Conservation (phyloP, 192 early-diverging fungal genomes). For the Linnemannia zychae region DNA sequence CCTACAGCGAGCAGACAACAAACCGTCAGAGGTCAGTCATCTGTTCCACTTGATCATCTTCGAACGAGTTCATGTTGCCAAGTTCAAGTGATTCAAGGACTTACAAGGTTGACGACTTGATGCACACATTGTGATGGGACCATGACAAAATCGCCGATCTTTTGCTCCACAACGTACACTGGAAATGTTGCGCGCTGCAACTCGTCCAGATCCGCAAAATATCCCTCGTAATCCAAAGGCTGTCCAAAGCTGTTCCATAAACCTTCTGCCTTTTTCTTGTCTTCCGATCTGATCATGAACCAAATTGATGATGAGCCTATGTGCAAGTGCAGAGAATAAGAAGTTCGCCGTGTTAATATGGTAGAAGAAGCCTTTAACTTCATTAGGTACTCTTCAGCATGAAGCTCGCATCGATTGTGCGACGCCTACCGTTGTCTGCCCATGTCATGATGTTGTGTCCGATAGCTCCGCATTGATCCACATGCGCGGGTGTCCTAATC, state of each 20-base stretch:
- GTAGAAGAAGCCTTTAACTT: too few relatives aligned
- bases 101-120: conserved; percentile 51
- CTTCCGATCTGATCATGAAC: conserved; percentile 43
- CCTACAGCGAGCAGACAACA: conserved; percentile 5
- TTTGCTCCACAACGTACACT: conserved; percentile 45
- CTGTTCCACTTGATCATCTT: neutral
- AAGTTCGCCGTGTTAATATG: neutral
- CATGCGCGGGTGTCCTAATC: conserved; percentile 46
- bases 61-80: neutral
- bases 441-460: conserved; percentile 54
- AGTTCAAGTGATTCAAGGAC: neutral
- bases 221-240: conserved; percentile 44
- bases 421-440: conserved; percentile 37
- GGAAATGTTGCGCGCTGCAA: conserved; percentile 30
- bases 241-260: conserved; percentile 35
- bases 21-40: neutral
- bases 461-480: conserved; percentile 54
- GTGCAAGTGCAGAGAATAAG: neutral
- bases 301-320: conserved; percentile 42
- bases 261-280: conserved; percentile 24
- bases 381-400: neutral
- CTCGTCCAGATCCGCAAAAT: conserved; percentile 43
- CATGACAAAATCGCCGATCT: conserved; percentile 49
- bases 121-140: conserved; percentile 45
- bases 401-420: neutral